Evolutionary conservation across 441 rosid genomes (phyloP).

Genomic region (Geranium incanum): DNA sequence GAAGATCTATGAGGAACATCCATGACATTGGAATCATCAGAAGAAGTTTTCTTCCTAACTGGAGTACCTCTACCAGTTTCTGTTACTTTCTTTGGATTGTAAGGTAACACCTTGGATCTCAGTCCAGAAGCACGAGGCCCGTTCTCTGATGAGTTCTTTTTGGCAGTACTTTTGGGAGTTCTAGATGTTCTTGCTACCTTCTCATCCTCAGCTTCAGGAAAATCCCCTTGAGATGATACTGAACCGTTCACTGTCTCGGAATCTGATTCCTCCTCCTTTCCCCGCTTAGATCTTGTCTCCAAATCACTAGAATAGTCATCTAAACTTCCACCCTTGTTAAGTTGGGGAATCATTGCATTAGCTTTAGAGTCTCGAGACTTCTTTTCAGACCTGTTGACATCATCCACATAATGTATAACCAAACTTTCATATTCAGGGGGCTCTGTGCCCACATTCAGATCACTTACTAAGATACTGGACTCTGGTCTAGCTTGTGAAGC

Average conservation of each 20-base stretch:
- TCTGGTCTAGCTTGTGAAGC: slow-evolving; percentile 30
- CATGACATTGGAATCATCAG: slow-evolving; percentile 30
- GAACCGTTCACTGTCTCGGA: slow-evolving; percentile 49
- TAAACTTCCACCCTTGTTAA: slow-evolving; percentile 26
- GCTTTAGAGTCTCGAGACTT: slow-evolving; percentile 29
- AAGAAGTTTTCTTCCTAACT: slow-evolving; percentile 25
- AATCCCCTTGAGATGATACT: slow-evolving; percentile 58
- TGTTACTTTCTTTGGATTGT: slow-evolving; percentile 34
- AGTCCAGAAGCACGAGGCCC: slow-evolving; percentile 31
- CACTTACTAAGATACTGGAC: slow-evolving; percentile 32
- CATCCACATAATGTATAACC: slow-evolving; percentile 51
- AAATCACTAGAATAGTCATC: slow-evolving; percentile 38
- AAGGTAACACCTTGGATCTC: slow-evolving; percentile 28
- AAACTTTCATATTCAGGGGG: slow-evolving; percentile 39
- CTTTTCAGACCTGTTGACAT: slow-evolving; percentile 45
- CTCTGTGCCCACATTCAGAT: slow-evolving; percentile 40
- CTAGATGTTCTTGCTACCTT: slow-evolving; percentile 32
- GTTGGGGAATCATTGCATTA: slow-evolving; percentile 16
- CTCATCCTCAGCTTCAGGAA: slow-evolving; percentile 45
- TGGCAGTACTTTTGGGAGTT: slow-evolving; percentile 28
- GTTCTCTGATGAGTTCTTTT: slow-evolving; percentile 34
- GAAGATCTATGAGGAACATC: slow-evolving; percentile 29
- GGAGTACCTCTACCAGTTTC: slow-evolving; percentile 36
- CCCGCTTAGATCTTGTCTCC: slow-evolving; percentile 34
- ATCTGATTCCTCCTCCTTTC: slow-evolving; percentile 49